These are phyloP conservation scores for Mucor plumbeus DNA, from an alignment of 371 early-diverging fungal genomes.

Conservation along the genomic window DNA sequence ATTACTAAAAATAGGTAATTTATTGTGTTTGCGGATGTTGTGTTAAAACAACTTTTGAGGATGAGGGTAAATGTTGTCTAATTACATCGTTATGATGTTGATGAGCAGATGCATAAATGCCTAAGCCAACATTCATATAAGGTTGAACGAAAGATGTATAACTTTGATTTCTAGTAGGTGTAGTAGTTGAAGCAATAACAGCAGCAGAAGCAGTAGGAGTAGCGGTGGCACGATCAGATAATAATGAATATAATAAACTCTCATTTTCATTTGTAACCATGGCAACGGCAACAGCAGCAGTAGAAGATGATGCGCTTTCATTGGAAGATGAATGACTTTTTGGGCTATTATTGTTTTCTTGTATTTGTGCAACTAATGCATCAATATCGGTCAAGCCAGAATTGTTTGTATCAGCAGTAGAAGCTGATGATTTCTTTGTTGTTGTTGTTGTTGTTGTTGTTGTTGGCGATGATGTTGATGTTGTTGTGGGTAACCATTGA, in stretches of 20 bases:
- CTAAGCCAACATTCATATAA: conserved; percentile 54
- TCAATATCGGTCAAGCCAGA: conserved; percentile 23
- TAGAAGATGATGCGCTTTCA: neutral
- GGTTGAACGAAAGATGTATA: conserved; percentile 12
- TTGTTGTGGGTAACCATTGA: conserved; percentile 1
- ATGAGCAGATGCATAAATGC: conserved; percentile 59
- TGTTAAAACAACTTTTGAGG: conserved; percentile 25
- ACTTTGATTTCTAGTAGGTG: conserved; percentile 17
- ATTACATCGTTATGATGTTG: conserved; percentile 59
- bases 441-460: neutral
- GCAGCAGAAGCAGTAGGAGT: conserved; percentile 11
- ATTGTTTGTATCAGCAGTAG: conserved; percentile 3
- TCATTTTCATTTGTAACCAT: conserved; percentile 19
- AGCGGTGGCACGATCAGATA: conserved; percentile 13
- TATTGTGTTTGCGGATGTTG: conserved; percentile 14
- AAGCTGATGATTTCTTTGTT: conserved; percentile 5
- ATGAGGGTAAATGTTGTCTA: conserved; percentile 45
- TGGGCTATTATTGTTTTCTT: conserved; percentile 18
- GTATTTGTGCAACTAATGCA: conserved; percentile 33
- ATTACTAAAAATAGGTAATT: neutral
- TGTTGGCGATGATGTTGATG: neutral
- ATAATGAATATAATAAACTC: conserved; percentile 19
- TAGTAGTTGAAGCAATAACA: neutral
- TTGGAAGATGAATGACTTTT: conserved; percentile 1
- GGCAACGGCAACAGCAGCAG: conserved; percentile 8